Evolutionary conservation across 106 monocot genomes (phyloP), one percentile per base, ranked within the genome.

Genomic region (Dioscorea zingiberensis): DNA sequence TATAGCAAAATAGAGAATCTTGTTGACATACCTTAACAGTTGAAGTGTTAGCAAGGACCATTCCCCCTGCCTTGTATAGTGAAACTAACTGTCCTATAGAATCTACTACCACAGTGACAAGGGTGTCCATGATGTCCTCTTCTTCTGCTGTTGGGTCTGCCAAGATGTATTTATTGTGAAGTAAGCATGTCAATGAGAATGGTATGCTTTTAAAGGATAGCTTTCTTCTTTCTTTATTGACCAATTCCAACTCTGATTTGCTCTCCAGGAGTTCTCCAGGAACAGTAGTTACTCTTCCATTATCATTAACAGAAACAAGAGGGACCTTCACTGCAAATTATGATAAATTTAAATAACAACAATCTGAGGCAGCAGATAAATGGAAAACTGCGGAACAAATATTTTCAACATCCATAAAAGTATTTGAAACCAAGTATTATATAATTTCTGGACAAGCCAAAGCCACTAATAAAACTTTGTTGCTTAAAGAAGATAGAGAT

Each of bases 221-320:
- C 70, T 84, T 97, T 67, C 92, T 97, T 56, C 75, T 91, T 56
- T 88, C 97, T 74, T 88, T 89, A 61, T 97, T 97, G 24, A 97
- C 85, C 55, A 79, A 77, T 70, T 91, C 83, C 26, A 67, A 38
- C 74, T 61, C 74, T 54, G 76, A 61, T 19, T 97, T 73, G 13
- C 69, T 72, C 71, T 90, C 71, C 8, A 45, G 17, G 3, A 65
- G 60, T 48, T 79, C 85, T 28, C 64, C 76, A 13, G 92, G 70
- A 9, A 92, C 74, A 30, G 88, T 71, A 54, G 92, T 68, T 27
- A 97, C 79, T 86, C 79, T 74, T 65, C 97, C 97, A 58, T 88
- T 84, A 44, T 97, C 91, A 48, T 76, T 92, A 16, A 97, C 47
- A 53, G 97, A 88, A 70, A 97, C 97, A 44, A 97, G 80, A 65